Evolutionary conservation across 352 stramenopile species (phyloP).

Genomic region (Globisporangium carolinianum): DNA sequence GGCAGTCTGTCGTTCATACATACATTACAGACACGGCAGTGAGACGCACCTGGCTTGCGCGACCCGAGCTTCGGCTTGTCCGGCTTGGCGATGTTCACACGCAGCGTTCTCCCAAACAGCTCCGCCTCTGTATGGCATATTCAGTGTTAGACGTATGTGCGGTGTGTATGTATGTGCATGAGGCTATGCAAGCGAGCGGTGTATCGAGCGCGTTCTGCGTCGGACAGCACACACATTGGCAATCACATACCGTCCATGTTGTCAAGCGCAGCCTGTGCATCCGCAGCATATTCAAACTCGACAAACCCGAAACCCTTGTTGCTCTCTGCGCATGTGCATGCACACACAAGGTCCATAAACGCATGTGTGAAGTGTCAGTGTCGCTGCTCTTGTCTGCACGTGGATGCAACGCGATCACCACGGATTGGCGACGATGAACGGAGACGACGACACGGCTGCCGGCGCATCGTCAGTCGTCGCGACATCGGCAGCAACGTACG

Average conservation of each 20-base stretch:
- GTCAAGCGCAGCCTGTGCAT: constrained; percentile 90
- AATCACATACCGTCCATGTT: constrained; percentile 90
- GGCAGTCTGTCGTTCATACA: neutral
- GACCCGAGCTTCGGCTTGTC: constrained; percentile 69
- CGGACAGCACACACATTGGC: no score
- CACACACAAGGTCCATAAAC: neutral
- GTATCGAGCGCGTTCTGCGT: no score
- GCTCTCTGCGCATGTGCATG: constrained; percentile 26
- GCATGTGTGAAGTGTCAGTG: neutral
- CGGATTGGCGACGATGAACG: no score
- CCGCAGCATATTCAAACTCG: constrained; percentile 87
- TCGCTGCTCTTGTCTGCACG: neutral
- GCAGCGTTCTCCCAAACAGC: constrained; percentile 88
- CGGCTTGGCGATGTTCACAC: constrained; percentile 89
- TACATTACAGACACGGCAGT: neutral
- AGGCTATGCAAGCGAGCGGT: neutral
- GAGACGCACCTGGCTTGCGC: constrained; percentile 59
- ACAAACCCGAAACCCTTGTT: constrained; percentile 93
- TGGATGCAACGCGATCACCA: neutral
- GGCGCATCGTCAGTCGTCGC: neutral
- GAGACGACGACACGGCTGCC: neutral
- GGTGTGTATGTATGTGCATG: neutral
- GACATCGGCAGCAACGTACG: constrained; percentile 30
- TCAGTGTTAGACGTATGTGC: constrained; percentile 1
- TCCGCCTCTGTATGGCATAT: constrained; percentile 62